Evolutionary conservation across 2,329 filamentous ascomycete species (phyloP).

Genomic region (Mycosphaerella arachidis): DNA sequence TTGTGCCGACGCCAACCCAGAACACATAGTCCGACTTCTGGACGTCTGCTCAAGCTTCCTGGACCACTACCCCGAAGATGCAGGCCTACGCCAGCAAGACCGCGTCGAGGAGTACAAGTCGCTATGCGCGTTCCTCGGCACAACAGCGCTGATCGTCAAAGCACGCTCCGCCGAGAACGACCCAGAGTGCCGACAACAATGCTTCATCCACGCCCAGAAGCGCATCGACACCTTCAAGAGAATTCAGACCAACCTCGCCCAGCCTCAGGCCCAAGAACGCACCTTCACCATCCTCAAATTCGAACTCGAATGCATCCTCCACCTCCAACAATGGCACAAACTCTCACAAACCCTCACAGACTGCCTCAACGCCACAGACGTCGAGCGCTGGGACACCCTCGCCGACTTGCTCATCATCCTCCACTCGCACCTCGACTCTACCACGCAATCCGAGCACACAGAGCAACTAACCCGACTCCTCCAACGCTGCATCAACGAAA

Average conservation of each 20-base stretch:
- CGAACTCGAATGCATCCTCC: slow-evolving; percentile 71
- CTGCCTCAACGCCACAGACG: slow-evolving; percentile 25
- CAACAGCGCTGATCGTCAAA: slow-evolving; percentile 44
- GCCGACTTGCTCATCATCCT: slow-evolving; percentile 46
- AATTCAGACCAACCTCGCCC: slow-evolving; percentile 33
- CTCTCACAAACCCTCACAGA: slow-evolving; percentile 57
- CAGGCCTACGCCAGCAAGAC: slow-evolving; percentile 12
- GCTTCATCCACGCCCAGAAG: slow-evolving; percentile 58
- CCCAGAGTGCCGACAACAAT: slow-evolving; percentile 49
- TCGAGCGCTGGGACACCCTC: slow-evolving; percentile 42
- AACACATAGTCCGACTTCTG: slow-evolving; percentile 53
- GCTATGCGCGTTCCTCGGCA: slow-evolving; percentile 65
- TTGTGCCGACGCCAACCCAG: slow-evolving; percentile 54
- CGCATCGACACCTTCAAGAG: slow-evolving; percentile 56
- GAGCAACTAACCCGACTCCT: slow-evolving; percentile 38
- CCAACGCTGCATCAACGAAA: slow-evolving; percentile 65
- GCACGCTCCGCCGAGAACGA: slow-evolving; percentile 44
- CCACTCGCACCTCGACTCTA: slow-evolving; percentile 31
- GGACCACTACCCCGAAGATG: slow-evolving; percentile 19
- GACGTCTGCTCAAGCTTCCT: slow-evolving; percentile 37
- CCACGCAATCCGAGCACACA: neutral
- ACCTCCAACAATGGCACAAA: slow-evolving; percentile 63
- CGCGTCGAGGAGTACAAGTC: slow-evolving; percentile 54
- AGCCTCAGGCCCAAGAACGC: slow-evolving; percentile 42
- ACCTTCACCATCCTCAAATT: slow-evolving; percentile 63